Conservation (phyloP, 371 early-diverging fungal species). For the Apophysomyces ossiformis region DNA sequence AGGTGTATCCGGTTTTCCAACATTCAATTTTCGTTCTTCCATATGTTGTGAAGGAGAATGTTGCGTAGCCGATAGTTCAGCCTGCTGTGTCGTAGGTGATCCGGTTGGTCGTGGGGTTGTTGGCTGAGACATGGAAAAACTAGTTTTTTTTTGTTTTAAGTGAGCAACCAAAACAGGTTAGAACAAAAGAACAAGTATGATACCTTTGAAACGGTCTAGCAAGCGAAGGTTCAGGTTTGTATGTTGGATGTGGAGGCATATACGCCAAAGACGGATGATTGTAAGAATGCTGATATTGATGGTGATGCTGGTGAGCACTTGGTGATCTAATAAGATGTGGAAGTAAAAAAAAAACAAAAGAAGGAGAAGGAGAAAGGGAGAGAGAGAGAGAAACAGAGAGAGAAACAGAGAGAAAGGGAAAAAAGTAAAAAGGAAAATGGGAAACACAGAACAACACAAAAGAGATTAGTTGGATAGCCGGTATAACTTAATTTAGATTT, state of each 20-base stretch:
- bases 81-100: constrained; percentile 13
- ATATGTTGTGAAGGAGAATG: constrained; percentile 7
- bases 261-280: constrained; percentile 6
- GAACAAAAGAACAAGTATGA: no score
- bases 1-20: neutral
- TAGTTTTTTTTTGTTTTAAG: neutral
- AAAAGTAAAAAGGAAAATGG: constrained; percentile 10
- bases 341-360: constrained; percentile 1
- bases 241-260: neutral
- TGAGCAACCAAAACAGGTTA: neutral
- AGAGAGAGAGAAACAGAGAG: constrained; percentile 2
- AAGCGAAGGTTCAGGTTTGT: constrained; percentile 1
- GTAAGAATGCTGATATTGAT: constrained; percentile 9
- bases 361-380: constrained; percentile 3
- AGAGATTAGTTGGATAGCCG: constrained; percentile 7
- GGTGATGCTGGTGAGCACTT: constrained; percentile 17
- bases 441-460: constrained; percentile 4
- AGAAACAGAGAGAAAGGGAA: constrained; percentile 10
- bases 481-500: constrained; percentile 12
- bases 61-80: neutral
- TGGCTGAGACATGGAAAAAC: constrained; percentile 28
- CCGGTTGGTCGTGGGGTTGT: constrained; percentile 27
- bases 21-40: constrained; percentile 5
- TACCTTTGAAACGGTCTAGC: constrained; percentile 8
- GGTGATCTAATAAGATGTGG: constrained; percentile 3